Base-by-base conservation (phyloP, 1,284 basidiomycete species). In the Moniliophthora roreri region DNA sequence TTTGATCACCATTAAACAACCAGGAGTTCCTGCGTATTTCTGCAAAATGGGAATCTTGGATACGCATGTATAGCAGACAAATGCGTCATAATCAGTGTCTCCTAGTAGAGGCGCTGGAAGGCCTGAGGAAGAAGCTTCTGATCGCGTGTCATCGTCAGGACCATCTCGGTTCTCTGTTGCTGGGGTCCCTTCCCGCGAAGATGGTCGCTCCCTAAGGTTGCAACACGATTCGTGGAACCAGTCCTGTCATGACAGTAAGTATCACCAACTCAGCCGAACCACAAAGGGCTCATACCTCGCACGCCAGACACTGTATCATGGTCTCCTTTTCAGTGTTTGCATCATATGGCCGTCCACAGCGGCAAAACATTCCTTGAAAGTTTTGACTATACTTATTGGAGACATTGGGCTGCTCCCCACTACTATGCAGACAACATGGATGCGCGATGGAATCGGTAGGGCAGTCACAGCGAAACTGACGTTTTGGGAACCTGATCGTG, bases 171-270 rank as follows among this genome's bases (percentile, higher is more conserved):
- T 52, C 56, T 32, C 44, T 53, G 50, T n/a, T 52, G 55, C 24
- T 38, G 81, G 78, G 6, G 77, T 73, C 10, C 75, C 60, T 57
- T 71, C 74, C 55, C 78, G 72, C 13, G 78, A 77, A 5, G 68
- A 53, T 8, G 84, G 86, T 11, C 79, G 76, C 64, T 86, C 80
- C 54, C 88, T 78, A 40, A 92, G 75, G 66, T 89, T 86, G 58
- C 90, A 81, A 63, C 90, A 92, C 8, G 87, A 91, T 70, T 92
- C 89, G 61, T 92, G 89, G 65, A 85, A 91, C 89, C 90, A 92
- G 63, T 91, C 89, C 89, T 91, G 54, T 3, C 50, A 42, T 35
- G n/a, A 11, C 55, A 54, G 52, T 49, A 48, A 44, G 32, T 48
- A 53, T 50, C 54, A 58, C 38, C 18, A 20, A 21, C 28, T 40